Conservation (phyloP, 2,329 filamentous ascomycete species). For the Onygenales sp. region DNA sequence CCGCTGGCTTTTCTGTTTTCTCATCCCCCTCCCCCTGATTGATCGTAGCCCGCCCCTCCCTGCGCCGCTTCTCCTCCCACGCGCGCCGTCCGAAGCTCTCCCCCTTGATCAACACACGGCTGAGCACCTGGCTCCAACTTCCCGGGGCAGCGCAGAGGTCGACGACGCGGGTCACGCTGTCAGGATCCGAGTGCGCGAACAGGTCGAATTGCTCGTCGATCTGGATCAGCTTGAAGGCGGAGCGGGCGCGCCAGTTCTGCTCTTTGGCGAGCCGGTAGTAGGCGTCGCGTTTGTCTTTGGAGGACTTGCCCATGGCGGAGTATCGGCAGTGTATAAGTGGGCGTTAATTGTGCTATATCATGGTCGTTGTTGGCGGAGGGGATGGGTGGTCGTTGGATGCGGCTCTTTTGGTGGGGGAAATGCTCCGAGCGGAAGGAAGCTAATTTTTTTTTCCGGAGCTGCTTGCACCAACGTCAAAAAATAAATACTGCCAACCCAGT, state of each 20-base stretch:
- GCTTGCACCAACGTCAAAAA: background rate
- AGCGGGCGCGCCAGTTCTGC: constrained; percentile 94
- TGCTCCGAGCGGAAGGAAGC: background rate
- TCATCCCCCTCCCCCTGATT: constrained; percentile 13
- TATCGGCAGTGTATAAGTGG: background rate
- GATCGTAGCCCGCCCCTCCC: constrained; percentile 32
- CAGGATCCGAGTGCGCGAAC: constrained; percentile 51
- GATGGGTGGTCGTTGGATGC: background rate
- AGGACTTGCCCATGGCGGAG: constrained; percentile 76
- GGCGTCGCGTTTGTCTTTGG: constrained; percentile 95
- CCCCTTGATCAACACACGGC: constrained; percentile 83
- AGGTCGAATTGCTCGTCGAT: constrained; percentile 94
- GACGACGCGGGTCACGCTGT: constrained; percentile 81
- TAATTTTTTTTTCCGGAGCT: background rate
- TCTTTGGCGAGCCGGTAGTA: constrained; percentile 98
- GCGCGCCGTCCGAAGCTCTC: constrained; percentile 79
- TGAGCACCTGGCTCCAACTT: constrained; percentile 95
- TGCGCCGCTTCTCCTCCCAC: constrained; percentile 75
- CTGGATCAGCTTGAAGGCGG: constrained; percentile 94
- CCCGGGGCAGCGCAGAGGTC: constrained; percentile 93
- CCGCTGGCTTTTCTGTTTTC: constrained; percentile 5
- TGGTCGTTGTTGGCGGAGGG: background rate
- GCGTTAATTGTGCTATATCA: background rate
- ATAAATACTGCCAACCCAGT: no score
- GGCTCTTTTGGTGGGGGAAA: no score